A percentile compares a stretch with the other conserved stretches of the same genome.
phyloP scores from a whole-genome alignment of 345 rosid species.

The Geranium brycei region DNA sequence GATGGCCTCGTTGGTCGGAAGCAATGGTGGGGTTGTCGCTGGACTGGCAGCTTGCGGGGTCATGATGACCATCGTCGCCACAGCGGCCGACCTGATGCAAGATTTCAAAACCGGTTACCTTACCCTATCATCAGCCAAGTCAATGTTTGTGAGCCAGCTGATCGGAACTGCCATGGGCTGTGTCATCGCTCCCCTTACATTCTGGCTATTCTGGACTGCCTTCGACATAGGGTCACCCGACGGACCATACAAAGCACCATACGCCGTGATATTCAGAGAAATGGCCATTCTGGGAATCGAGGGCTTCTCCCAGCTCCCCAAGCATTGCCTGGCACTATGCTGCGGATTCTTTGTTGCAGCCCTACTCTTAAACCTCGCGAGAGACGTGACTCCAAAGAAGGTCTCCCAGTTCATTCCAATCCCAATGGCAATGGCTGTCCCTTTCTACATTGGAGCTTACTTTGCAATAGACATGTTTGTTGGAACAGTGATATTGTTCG shows the following conservation, averaged over 20 bases:
- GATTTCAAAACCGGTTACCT: constrained; percentile 89
- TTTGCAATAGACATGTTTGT: constrained; percentile 86
- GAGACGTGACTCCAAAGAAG: constrained; percentile 53
- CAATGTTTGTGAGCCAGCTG: constrained; percentile 83
- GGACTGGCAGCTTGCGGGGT: constrained; percentile 80
- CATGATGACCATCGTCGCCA: constrained; percentile 90
- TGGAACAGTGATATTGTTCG: constrained; percentile 55
- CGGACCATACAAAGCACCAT: constrained; percentile 82
- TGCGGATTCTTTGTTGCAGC: constrained; percentile 59
- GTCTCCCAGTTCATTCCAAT: constrained; percentile 70
- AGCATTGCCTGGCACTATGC: constrained; percentile 65
- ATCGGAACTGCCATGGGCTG: constrained; percentile 90
- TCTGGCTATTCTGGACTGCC: constrained; percentile 80
- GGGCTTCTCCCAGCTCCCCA: constrained; percentile 73
- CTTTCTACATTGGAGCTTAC: constrained; percentile 82
- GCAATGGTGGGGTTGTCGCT: constrained; percentile 71
- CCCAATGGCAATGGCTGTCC: constrained; percentile 90
- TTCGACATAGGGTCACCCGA: constrained; percentile 76
- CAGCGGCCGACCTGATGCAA: constrained; percentile 95
- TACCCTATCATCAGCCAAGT: constrained; percentile 77
- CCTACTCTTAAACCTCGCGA: constrained; percentile 45
- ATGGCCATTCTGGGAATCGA: constrained; percentile 76
- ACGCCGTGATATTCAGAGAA: constrained; percentile 74
- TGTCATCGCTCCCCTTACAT: constrained; percentile 74
- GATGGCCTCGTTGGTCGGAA: constrained; percentile 72